Percentiles rank a stretch among this genome's conserved stretches.
These are phyloP conservation scores for Aspergillus puulaauensis DNA, from an alignment of 2,329 filamentous ascomycete genomes.

Conservation along the genomic window DNA sequence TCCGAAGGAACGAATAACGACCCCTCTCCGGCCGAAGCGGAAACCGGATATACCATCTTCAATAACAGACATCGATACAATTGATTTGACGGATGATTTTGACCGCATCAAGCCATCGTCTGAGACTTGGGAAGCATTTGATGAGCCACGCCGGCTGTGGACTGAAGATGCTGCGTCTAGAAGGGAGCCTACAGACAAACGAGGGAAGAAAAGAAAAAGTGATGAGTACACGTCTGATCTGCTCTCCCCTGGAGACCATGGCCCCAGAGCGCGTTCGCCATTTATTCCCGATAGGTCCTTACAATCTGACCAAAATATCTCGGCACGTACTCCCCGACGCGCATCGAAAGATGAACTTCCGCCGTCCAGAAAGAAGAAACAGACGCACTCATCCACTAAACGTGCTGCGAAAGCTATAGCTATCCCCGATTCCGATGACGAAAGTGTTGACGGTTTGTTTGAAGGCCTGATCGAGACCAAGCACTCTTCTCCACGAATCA, in stretches of 20 bases:
- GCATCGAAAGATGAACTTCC: conserved; percentile 6
- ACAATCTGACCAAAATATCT: not conserved
- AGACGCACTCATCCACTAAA: conserved; percentile 5
- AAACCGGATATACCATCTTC: conserved; percentile 17
- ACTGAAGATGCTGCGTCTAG: conserved; percentile 43
- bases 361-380: conserved; percentile 12
- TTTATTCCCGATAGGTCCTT: conserved; percentile 12
- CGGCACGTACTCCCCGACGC: conserved; percentile 2
- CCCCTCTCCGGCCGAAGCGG: conserved; percentile 21
- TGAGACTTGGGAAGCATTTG: conserved; percentile 40
- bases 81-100: conserved; percentile 45
- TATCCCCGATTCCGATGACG: conserved; percentile 38
- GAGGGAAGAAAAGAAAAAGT: conserved; percentile 51
- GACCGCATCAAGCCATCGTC: conserved; percentile 39
- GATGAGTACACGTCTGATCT: conserved; percentile 46
- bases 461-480: conserved; percentile 24
- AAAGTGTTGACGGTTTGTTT: conserved; percentile 27
- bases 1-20: conserved; percentile 15
- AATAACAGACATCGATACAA: conserved; percentile 41
- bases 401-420: conserved; percentile 17
- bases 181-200: conserved; percentile 35
- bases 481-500: conserved; percentile 22
- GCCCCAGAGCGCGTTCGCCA: conserved; percentile 25
- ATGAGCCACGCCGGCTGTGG: conserved; percentile 44
- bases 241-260: conserved; percentile 31